A percentile compares a stretch with the other conserved stretches of the same genome.
These are phyloP conservation scores for Grosmannia penicillata DNA, from an alignment of 2,329 filamentous ascomycete genomes.

Conservation along the genomic window DNA sequence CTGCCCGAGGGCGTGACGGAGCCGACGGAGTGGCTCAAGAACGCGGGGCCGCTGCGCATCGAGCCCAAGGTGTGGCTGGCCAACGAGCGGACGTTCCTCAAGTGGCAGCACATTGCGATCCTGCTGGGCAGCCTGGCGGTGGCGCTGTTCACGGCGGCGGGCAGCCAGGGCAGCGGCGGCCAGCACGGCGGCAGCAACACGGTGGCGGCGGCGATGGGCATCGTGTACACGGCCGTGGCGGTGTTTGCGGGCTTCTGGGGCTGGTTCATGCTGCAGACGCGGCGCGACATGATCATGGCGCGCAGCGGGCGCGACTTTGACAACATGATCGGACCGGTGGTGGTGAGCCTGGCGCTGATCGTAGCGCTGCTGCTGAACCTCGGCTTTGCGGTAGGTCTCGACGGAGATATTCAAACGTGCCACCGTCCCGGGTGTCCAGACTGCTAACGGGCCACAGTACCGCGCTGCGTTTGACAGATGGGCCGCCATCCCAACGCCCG, in stretches of 20 bases:
- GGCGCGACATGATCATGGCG: constrained; percentile 65
- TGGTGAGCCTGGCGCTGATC: constrained; percentile 68
- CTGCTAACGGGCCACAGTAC: constrained; percentile 4
- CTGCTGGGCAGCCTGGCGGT: constrained; percentile 73
- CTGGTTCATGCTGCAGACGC: constrained; percentile 63
- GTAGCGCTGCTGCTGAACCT: constrained; percentile 77
- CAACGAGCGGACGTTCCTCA: constrained; percentile 95
- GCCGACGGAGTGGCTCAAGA: constrained; percentile 83
- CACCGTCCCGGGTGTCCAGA: too few species aligned
- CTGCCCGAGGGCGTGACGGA: constrained; percentile 81
- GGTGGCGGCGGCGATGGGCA: constrained; percentile 65
- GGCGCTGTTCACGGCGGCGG: constrained; percentile 73
- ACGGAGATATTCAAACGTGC: too few species aligned
- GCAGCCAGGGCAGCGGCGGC: neutral
- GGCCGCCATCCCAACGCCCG: constrained; percentile 2
- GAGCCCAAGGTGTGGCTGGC: constrained; percentile 98
- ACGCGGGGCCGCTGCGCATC: constrained; percentile 77
- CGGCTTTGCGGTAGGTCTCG: constrained; percentile 64
- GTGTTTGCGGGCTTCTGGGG: constrained; percentile 79
- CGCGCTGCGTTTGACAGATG: constrained; percentile 10
- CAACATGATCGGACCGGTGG: constrained; percentile 67
- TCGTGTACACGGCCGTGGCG: constrained; percentile 70
- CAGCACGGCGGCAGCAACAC: constrained; percentile 44
- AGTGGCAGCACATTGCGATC: constrained; percentile 93
- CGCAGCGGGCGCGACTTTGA: constrained; percentile 90